These are phyloP conservation scores for Thuja plicata DNA, from an alignment of 83 land plant species.

Conservation along the genomic window DNA sequence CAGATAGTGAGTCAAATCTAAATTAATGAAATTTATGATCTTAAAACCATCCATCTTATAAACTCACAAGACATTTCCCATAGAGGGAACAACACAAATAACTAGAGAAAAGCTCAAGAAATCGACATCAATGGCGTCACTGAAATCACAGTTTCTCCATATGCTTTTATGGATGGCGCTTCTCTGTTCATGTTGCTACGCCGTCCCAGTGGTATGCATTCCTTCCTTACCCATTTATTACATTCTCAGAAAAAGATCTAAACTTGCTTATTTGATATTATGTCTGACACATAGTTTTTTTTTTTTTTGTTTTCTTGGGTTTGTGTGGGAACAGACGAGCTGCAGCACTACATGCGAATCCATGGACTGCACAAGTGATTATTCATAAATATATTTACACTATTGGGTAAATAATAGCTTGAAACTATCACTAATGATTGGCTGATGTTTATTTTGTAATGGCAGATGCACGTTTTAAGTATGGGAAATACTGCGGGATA, in stretches of 20 bases:
- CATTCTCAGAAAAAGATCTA: not conserved
- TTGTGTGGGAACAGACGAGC: not conserved
- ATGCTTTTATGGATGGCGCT: not conserved
- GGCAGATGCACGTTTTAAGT: slow-evolving; percentile 57
- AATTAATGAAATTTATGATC: too few relatives aligned
- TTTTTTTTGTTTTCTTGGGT: not conserved
- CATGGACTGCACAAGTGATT: not conserved
- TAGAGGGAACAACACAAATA: too few relatives aligned
- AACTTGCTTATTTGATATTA: too few relatives aligned
- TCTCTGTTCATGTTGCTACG: not conserved
- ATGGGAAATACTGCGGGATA: slow-evolving; percentile 83
- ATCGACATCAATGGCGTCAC: not conserved
- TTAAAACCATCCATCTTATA: too few relatives aligned
- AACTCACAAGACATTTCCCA: too few relatives aligned
- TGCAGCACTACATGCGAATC: not conserved
- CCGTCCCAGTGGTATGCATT: not conserved
- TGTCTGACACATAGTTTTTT: not conserved
- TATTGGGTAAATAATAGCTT: not conserved
- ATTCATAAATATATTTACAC: too few relatives aligned
- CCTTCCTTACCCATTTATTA: not conserved
- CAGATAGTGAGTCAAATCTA: too few relatives aligned
- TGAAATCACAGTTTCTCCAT: not conserved
- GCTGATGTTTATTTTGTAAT: not conserved
- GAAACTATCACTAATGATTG: not conserved
- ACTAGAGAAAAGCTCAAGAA: too few relatives aligned